A percentile compares a stretch with the other conserved stretches of the same genome.
Evolutionary conservation across 176 grass and related monocot genomes (phyloP).

Genomic region (Metroxylon sagu): DNA sequence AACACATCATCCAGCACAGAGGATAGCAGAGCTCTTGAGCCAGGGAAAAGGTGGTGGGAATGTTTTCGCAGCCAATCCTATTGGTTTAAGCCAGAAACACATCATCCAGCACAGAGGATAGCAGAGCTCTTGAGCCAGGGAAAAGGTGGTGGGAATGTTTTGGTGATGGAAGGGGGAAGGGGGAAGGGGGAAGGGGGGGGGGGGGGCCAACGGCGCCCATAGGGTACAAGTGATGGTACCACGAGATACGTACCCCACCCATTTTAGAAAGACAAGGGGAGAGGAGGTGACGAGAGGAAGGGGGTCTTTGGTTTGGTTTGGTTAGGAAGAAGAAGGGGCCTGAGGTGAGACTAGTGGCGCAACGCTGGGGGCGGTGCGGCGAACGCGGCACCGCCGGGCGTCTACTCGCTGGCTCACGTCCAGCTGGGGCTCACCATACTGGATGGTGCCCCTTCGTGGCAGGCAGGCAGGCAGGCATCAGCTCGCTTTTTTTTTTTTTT

Average conservation of each 20-base stretch:
- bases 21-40: not conserved
- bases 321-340: too few species aligned
- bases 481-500: too few species aligned
- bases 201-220: not conserved
- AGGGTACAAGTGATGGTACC: constrained; percentile 2
- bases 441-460: too few species aligned
- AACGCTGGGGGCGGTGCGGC: too few species aligned
- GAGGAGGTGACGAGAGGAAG: not conserved
- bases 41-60: not conserved
- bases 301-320: too few species aligned
- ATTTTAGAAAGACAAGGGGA: not conserved
- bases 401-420: too few species aligned
- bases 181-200: not conserved
- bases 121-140: not conserved
- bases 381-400: too few species aligned
- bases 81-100: not conserved
- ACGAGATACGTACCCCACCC: not conserved
- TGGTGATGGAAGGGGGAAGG: not conserved
- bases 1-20: not conserved
- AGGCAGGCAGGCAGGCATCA: too few species aligned
- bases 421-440: too few species aligned
- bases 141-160: not conserved
- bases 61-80: not conserved
- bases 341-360: too few species aligned
- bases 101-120: not conserved